phyloP scores from a whole-genome alignment of 2,329 filamentous ascomycete genomes.

The Trichoderma sp. region DNA sequence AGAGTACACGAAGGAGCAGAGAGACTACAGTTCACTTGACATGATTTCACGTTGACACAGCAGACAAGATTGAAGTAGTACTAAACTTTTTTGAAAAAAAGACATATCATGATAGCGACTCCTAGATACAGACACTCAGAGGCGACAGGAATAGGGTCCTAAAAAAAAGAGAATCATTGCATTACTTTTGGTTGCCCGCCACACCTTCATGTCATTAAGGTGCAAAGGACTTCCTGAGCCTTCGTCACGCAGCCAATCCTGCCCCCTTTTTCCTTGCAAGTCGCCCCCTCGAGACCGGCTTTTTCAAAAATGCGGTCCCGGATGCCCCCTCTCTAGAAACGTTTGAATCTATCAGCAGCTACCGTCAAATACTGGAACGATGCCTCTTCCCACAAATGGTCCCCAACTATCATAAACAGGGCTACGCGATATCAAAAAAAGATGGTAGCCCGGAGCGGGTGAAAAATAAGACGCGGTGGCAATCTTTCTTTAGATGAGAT shows the following conservation, averaged over 20 bases:
- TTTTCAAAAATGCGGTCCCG: slow-evolving; percentile 30
- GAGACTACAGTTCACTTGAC: background rate
- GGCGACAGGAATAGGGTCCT: slow-evolving; percentile 36
- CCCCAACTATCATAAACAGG: slow-evolving; percentile 32
- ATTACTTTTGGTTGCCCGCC: slow-evolving; percentile 47
- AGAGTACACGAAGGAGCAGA: background rate
- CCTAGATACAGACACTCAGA: slow-evolving; percentile 39
- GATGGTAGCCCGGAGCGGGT: slow-evolving; percentile 29
- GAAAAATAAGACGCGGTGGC: slow-evolving; percentile 28
- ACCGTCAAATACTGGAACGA: slow-evolving; percentile 33
- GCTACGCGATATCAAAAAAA: slow-evolving; percentile 25
- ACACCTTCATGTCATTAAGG: slow-evolving; percentile 40
- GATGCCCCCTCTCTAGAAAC: slow-evolving; percentile 39
- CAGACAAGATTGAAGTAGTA: background rate
- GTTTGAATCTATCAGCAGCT: slow-evolving; percentile 44
- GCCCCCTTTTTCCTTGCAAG: slow-evolving; percentile 33
- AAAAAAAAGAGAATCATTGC: slow-evolving; percentile 40
- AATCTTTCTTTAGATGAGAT: slow-evolving; percentile 63
- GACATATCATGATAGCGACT: slow-evolving; percentile 37
- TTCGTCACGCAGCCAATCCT: slow-evolving; percentile 40
- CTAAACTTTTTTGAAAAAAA: slow-evolving; percentile 13
- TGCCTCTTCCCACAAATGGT: slow-evolving; percentile 31
- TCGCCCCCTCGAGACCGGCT: slow-evolving; percentile 34
- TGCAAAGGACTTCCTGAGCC: slow-evolving; percentile 42
- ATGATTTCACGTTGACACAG: background rate